phyloP scores from a whole-genome alignment of 2,329 filamentous ascomycete genomes.

The Trichoderma afroharzianum region DNA sequence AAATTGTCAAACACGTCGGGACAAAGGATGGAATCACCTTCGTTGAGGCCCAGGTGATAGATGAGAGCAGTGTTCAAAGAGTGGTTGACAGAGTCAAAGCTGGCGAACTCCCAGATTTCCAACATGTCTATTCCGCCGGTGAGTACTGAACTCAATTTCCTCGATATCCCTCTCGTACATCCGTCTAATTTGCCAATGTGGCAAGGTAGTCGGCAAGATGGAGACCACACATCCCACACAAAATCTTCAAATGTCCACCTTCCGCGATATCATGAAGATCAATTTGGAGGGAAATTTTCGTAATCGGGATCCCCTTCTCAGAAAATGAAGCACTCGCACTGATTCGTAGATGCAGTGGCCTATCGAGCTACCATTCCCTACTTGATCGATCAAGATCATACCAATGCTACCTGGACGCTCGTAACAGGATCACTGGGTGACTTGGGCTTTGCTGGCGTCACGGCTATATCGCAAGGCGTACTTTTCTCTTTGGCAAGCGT shows the following conservation, averaged over 20 bases:
- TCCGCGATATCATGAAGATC: background rate
- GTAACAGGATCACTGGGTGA: background rate
- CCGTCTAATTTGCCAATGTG: background rate
- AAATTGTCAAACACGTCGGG: background rate
- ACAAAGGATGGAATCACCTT: background rate
- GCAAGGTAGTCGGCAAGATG: background rate
- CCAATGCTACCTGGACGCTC: background rate
- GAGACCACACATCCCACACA: background rate
- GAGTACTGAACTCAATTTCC: background rate
- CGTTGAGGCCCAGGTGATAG: background rate
- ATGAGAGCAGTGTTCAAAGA: background rate
- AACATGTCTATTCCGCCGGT: background rate
- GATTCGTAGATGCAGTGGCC: background rate
- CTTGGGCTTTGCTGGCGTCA: background rate
- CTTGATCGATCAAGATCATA: background rate
- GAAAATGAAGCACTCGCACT: background rate
- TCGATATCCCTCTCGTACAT: background rate
- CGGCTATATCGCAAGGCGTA: background rate
- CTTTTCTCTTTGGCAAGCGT: background rate
- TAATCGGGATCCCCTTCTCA: background rate
- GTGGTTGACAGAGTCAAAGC: background rate
- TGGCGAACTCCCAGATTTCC: background rate
- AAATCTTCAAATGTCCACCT: background rate
- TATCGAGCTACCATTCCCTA: background rate
- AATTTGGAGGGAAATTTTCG: background rate